Evolutionary conservation across 257 asterid genomes (phyloP), one percentile per base, ranked within the genome.

Genomic region (Plantago elongata): DNA sequence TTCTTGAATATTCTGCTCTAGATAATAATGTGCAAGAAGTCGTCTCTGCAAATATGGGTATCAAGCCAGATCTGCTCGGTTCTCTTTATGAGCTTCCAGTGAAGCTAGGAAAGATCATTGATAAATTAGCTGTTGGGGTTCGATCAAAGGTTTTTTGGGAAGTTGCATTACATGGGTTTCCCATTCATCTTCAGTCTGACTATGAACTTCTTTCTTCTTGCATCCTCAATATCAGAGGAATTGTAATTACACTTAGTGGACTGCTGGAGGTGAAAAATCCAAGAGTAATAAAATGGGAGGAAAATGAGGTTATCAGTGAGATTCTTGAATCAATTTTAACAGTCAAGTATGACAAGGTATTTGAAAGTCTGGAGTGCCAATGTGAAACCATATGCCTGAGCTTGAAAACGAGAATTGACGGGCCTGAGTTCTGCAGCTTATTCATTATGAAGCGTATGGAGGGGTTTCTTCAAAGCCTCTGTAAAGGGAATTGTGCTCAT

Each of bases 81-180:
- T 79, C 83, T 69, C 71, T 83, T 60, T 81, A 78, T 18, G 91
- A 83, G 68, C 82, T 90, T 60, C 71, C 93, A 42, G 59, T 67
- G 42, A 80, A 74, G 78, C 62, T 77, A 68, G 74, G 69, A 60
- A 78, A 73, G 71, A 72, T 73, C 60, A 50, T 85, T 62, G 92
- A 82, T 52, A 87, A 76, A 70, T 61, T 82, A 69, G 75, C 87
- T 73, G 50, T 72, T 52, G 99, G 90, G 27, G 60, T 76, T 72
- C 88, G 79, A 57, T 75, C 86, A 27, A 79, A 83, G 71, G 69
- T 82, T 51, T 75, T 87, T 65, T 93, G 95, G 97, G 85, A 85
- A 74, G 65, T 84, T 67, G 72, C 66, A 15, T 70, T 89, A 79
- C 96, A 87, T 81, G 99, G 99, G 15, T 83, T 93, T 74, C 95